phyloP scores from a whole-genome alignment of 2,329 filamentous ascomycete species.

The Dothideomycetidae sp. region DNA sequence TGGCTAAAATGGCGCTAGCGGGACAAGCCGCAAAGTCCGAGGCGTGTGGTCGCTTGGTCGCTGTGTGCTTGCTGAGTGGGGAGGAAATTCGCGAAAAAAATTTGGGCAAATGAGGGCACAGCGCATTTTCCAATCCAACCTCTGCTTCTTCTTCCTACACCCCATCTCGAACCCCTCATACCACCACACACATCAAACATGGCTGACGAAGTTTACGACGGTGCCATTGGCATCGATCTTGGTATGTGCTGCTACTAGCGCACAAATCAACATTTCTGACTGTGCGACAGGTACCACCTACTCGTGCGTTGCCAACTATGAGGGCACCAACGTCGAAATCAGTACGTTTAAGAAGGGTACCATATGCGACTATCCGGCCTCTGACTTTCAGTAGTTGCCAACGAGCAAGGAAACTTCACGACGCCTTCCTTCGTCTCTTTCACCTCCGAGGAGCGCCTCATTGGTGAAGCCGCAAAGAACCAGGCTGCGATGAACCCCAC shows the following conservation, averaged over 20 bases:
- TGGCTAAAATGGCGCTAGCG: not conserved
- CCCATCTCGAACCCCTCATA: slow-evolving; percentile 2
- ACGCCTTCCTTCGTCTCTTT: slow-evolving; percentile 99
- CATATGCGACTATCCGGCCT: slow-evolving; percentile 10
- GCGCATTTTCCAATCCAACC: not conserved
- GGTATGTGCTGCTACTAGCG: slow-evolving; percentile 45
- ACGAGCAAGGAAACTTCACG: slow-evolving; percentile 98
- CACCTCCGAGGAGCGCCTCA: slow-evolving; percentile 96
- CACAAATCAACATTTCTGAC: slow-evolving; percentile 16
- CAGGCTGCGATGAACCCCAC: slow-evolving; percentile 98
- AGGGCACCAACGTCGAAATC: slow-evolving; percentile 99
- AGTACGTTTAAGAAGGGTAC: slow-evolving; percentile 41
- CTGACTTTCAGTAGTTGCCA: slow-evolving; percentile 52
- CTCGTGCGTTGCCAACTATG: slow-evolving; percentile 98
- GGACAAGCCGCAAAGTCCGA: not conserved
- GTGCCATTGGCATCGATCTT: slow-evolving; percentile 99
- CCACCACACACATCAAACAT: slow-evolving; percentile 39
- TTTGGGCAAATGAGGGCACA: not conserved
- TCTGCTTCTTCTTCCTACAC: not conserved
- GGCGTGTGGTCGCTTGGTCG: too few relatives aligned
- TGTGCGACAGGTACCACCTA: slow-evolving; percentile 74
- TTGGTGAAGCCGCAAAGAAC: slow-evolving; percentile 99
- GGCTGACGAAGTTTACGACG: slow-evolving; percentile 97
- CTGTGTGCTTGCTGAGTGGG: too few relatives aligned
- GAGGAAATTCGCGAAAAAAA: not conserved